Evolutionary conservation across 768 basidiomycete species (phyloP).

Genomic region (Xerocomellus amylosporus): DNA sequence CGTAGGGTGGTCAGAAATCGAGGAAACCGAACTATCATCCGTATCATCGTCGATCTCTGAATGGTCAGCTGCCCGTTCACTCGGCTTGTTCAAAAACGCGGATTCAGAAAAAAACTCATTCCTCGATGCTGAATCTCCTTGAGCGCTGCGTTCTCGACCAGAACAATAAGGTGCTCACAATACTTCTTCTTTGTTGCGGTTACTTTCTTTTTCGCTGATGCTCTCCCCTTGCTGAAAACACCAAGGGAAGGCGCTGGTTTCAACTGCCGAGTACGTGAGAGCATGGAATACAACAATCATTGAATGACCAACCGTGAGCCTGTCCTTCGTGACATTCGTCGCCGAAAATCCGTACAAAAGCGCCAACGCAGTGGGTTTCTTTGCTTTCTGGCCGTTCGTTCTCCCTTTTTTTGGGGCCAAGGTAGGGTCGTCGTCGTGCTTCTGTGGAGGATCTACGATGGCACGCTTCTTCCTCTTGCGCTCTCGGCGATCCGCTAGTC

Average conservation of each 20-base stretch:
- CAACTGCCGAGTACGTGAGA: slow-evolving; percentile 23
- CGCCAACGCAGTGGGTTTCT: slow-evolving; percentile 31
- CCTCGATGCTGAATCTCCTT: slow-evolving; percentile 11
- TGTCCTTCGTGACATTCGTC: slow-evolving; percentile 35
- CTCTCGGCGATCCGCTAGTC: slow-evolving; percentile 62
- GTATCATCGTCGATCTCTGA: slow-evolving; percentile 5
- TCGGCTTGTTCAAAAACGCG: slow-evolving; percentile 40
- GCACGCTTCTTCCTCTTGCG: slow-evolving; percentile 57
- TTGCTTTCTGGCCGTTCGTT: slow-evolving; percentile 16
- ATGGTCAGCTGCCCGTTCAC: slow-evolving; percentile 5
- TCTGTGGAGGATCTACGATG: slow-evolving; percentile 39
- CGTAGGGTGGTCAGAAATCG: slow-evolving; percentile 16
- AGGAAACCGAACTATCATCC: slow-evolving; percentile 12
- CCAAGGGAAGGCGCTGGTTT: slow-evolving; percentile 30
- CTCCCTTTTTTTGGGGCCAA: slow-evolving; percentile 12
- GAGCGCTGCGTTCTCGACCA: not conserved
- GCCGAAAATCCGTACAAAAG: slow-evolving; percentile 39
- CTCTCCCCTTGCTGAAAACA: slow-evolving; percentile 38
- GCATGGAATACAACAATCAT: not conserved
- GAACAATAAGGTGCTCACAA: slow-evolving; percentile 10
- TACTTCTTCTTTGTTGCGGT: slow-evolving; percentile 8
- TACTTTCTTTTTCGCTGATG: slow-evolving; percentile 29
- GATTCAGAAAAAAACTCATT: slow-evolving; percentile 45
- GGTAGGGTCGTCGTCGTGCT: slow-evolving; percentile 8
- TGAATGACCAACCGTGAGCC: slow-evolving; percentile 33